Conservation (phyloP, 345 rosid genomes). For the Trapa bicornis region DNA sequence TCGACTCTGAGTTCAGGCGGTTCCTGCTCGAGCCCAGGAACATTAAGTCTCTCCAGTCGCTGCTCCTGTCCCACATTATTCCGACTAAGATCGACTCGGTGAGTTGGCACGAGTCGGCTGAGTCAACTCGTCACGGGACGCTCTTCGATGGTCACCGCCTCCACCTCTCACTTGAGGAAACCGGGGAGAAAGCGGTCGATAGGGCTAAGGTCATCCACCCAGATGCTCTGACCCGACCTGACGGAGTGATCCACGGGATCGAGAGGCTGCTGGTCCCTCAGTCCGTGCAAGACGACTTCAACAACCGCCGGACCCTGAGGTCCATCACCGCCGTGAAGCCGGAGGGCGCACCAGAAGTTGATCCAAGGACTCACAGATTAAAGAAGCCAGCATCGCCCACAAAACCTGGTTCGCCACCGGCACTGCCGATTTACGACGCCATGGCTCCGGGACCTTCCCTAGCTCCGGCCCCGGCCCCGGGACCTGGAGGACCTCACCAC, state of each 20-base stretch:
- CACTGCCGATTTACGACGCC: conserved; percentile 28
- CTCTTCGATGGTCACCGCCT: conserved; percentile 16
- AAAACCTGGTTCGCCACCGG: conserved; percentile 22
- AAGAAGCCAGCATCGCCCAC: conserved; percentile 24
- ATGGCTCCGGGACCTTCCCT: conserved; percentile 38
- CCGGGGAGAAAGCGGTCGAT: conserved; percentile 16
- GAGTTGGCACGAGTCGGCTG: conserved; percentile 12
- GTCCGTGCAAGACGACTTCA: conserved; percentile 38
- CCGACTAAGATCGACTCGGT: conserved; percentile 21
- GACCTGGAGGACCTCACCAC: conserved; percentile 36
- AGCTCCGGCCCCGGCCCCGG: conserved; percentile 50
- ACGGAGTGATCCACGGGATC: conserved; percentile 47
- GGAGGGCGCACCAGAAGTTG: conserved; percentile 41
- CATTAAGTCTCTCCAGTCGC: conserved; percentile 30
- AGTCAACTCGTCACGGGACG: conserved; percentile 9
- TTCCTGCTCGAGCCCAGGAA: conserved; percentile 47
- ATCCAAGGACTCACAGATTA: conserved; percentile 28
- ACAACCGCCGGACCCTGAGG: conserved; percentile 27
- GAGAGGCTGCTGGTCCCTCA: conserved; percentile 32
- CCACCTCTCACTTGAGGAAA: conserved; percentile 8
- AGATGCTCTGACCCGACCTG: conserved; percentile 33
- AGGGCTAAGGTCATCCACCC: conserved; percentile 22
- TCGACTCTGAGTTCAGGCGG: conserved; percentile 43
- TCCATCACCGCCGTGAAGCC: conserved; percentile 40
- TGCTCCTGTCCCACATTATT: conserved; percentile 29